phyloP scores from a whole-genome alignment of 345 rosid genomes.

The Euphorbia lathyris region DNA sequence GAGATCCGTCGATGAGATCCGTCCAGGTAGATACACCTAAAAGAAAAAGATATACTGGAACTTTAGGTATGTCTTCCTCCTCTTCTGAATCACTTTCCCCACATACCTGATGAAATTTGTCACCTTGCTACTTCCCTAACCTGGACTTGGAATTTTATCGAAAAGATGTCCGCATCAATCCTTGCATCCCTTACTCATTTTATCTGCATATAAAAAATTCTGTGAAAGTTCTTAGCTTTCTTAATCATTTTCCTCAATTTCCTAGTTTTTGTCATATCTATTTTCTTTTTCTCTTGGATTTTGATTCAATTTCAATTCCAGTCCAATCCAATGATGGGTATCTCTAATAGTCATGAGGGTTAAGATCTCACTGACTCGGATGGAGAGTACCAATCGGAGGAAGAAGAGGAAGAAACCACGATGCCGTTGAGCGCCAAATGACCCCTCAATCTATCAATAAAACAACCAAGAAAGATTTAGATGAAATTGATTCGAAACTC shows the following conservation, averaged over 20 bases:
- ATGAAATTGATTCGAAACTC: constrained; percentile 53
- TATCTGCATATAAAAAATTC: background rate
- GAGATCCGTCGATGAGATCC: too few species aligned
- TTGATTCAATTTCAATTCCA: too few species aligned
- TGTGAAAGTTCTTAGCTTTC: background rate
- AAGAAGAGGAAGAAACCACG: constrained; percentile 18
- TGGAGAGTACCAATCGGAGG: constrained; percentile 17
- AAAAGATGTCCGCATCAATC: too few species aligned
- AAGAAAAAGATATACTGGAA: too few species aligned
- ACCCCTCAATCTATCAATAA: constrained; percentile 12
- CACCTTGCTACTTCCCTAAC: too few species aligned
- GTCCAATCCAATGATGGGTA: constrained; percentile 23
- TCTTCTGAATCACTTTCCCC: too few species aligned
- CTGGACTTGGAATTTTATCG: too few species aligned
- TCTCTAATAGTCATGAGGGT: constrained; percentile 26
- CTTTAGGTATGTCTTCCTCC: too few species aligned
- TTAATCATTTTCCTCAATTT: background rate
- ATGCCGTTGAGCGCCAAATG: constrained; percentile 20
- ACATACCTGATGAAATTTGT: too few species aligned
- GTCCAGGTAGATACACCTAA: too few species aligned
- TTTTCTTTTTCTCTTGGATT: background rate
- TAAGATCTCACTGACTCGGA: constrained; percentile 23
- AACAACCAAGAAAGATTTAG: constrained; percentile 1
- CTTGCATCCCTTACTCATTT: background rate
- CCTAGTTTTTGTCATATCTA: background rate